Base-by-base conservation (phyloP, 139 green algal species). In the Gonium pectorale region DNA sequence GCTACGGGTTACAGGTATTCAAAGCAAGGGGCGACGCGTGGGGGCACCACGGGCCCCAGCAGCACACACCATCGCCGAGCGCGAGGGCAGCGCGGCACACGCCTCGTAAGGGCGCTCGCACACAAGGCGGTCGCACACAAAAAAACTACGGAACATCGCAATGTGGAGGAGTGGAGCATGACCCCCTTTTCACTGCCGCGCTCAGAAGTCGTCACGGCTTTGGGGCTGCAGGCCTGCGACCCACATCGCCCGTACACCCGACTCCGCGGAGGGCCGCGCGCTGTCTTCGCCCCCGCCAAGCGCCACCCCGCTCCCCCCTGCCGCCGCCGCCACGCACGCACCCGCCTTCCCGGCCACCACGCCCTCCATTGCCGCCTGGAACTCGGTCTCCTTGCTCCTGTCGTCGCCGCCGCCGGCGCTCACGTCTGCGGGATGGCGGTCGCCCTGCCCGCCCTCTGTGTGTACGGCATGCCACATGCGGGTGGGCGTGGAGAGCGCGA, bases 401-500 rank as follows among this genome's bases (percentile, higher is more conserved):
- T 29, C 62, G n/a, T n/a, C 62, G 62, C 62, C 62, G 29, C n/a
- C 62, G 41, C n/a, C 62, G 29, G 62, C 62, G n/a, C 62, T 68
- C 29, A 68, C n/a, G 9, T 64, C 56, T 22, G 56, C 56, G 19
- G 56, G 56, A n/a, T 64, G 56, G 19, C 56, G 17, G 19, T 64
- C 56, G 22, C 41, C 62, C 62, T 40, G 62, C 6, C 62, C 62
- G 62, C 62, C 62, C 8, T 19, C 62, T 68, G 62, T 15, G 46
- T 54, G 46, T 11, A 15, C 46, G 46, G 46, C 46, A 54, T 11
- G 46, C 13, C 46, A 11, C 46, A 54, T 11, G 15, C 13, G 46
- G 46, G 11, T 54, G 11, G n/a, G 62, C 29, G n/a, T n/a, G 56
- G 56, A 21, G 21, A 64, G 24, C 56, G 24, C 5, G 56, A n/a